Evolutionary conservation across 768 basidiomycete species (phyloP).

Genomic region (Macrolepiota dolichaula): DNA sequence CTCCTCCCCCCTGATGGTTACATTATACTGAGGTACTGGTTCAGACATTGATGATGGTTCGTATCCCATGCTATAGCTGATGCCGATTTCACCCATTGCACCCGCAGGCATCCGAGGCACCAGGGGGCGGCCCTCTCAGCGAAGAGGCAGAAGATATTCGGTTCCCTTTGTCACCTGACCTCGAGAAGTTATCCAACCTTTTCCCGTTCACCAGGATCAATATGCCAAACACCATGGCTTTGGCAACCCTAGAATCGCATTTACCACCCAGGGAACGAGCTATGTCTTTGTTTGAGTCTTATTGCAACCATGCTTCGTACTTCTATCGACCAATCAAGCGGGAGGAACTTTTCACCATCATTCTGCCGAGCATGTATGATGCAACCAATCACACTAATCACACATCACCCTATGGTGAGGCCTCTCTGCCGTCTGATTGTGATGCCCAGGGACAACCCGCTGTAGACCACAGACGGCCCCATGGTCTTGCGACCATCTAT

Average conservation of each 20-base stretch:
- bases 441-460: not conserved
- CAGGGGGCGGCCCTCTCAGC: not conserved
- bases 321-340: constrained; percentile 50
- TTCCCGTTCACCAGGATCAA: constrained; percentile 38
- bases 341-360: constrained; percentile 39
- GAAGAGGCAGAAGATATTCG: constrained; percentile 1
- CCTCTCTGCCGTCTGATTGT: not conserved
- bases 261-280: constrained; percentile 46
- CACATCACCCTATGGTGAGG: constrained; percentile 8
- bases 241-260: constrained; percentile 34
- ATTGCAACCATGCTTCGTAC: constrained; percentile 41
- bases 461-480: constrained; percentile 24
- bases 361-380: constrained; percentile 39
- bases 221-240: constrained; percentile 23
- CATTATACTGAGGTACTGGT: not conserved
- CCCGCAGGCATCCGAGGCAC: constrained; percentile 25
- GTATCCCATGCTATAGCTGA: not conserved
- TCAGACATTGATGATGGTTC: constrained; percentile 41
- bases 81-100: constrained; percentile 16
- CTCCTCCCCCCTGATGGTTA: not conserved
- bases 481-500: constrained; percentile 51
- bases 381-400: constrained; percentile 19
- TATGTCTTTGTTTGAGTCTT: constrained; percentile 34
- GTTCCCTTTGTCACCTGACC: constrained; percentile 23
- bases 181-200: constrained; percentile 34